phyloP scores from a whole-genome alignment of 2,329 filamentous ascomycete genomes.

The Claviceps sp. region DNA sequence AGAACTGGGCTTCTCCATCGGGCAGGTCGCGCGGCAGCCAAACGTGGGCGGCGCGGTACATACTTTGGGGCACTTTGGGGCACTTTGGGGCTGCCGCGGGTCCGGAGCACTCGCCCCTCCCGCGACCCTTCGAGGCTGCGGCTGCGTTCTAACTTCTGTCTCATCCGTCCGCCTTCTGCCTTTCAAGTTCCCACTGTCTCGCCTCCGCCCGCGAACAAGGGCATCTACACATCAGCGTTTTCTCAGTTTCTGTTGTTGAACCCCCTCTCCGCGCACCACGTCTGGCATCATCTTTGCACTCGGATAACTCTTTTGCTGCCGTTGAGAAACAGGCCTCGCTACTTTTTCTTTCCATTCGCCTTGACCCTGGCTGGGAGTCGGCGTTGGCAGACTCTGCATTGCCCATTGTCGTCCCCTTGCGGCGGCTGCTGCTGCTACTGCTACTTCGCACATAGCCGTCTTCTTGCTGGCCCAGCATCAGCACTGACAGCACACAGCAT shows the following conservation, averaged over 20 bases:
- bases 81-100: too few relatives aligned
- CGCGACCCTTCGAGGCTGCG: too few relatives aligned
- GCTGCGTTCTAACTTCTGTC: too few relatives aligned
- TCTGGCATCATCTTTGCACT: conserved; percentile 3
- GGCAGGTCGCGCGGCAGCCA: too few relatives aligned
- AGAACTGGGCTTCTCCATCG: too few relatives aligned
- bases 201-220: too few relatives aligned
- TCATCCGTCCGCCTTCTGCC: too few relatives aligned
- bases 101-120: too few relatives aligned
- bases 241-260: neutral
- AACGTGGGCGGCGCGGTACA: too few relatives aligned
- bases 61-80: too few relatives aligned
- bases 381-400: conserved; percentile 1
- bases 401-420: neutral
- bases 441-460: neutral
- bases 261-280: neutral
- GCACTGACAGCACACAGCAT: too few relatives aligned
- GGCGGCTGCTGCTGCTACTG: neutral
- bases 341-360: neutral
- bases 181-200: too few relatives aligned
- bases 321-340: neutral
- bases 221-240: neutral
- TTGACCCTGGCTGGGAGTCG: conserved; percentile 1
- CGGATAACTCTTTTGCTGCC: neutral
- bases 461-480: neutral